Percentiles rank a stretch among this genome's conserved stretches.
These are phyloP conservation scores for Micractinium conductrix DNA, from an alignment of 139 green algal species.

Conservation along the genomic window DNA sequence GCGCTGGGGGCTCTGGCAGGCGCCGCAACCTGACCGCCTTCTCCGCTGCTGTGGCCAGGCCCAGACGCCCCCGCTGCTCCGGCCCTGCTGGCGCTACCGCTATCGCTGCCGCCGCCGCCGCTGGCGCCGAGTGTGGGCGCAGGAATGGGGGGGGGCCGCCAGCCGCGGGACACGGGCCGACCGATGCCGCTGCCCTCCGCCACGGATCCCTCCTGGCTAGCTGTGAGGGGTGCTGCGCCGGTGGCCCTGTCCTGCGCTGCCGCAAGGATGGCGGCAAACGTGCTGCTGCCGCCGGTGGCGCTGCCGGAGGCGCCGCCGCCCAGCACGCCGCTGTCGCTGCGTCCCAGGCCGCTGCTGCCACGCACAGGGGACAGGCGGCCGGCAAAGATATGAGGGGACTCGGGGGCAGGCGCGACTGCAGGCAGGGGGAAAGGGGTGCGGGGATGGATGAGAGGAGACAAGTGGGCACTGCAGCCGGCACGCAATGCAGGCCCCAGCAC, in stretches of 20 bases:
- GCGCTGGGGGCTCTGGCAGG: no score
- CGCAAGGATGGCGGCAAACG: background rate
- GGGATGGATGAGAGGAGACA: background rate
- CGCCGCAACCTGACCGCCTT: background rate
- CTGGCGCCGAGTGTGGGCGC: slow-evolving; percentile 16
- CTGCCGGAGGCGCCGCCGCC: background rate
- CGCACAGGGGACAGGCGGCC: slow-evolving; percentile 25
- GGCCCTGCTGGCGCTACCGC: background rate
- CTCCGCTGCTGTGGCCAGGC: background rate
- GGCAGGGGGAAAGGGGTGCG: background rate
- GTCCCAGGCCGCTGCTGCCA: background rate
- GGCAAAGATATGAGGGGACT: slow-evolving; percentile 33
- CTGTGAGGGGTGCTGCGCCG: background rate
- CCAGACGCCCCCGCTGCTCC: background rate
- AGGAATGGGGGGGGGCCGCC: slow-evolving; percentile 44
- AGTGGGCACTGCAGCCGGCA: background rate
- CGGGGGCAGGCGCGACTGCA: slow-evolving; percentile 15
- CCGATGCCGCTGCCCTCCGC: slow-evolving; percentile 34
- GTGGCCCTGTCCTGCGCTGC: slow-evolving; percentile 10
- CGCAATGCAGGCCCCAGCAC: background rate
- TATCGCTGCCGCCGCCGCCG: background rate
- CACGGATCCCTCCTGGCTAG: background rate
- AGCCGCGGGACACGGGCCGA: slow-evolving; percentile 31
- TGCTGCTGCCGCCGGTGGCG: background rate
- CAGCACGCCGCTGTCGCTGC: background rate